A percentile compares a stretch with the other conserved stretches of the same genome.
phyloP scores from a whole-genome alignment of 768 basidiomycete genomes.

The Pleurotus platypus region DNA sequence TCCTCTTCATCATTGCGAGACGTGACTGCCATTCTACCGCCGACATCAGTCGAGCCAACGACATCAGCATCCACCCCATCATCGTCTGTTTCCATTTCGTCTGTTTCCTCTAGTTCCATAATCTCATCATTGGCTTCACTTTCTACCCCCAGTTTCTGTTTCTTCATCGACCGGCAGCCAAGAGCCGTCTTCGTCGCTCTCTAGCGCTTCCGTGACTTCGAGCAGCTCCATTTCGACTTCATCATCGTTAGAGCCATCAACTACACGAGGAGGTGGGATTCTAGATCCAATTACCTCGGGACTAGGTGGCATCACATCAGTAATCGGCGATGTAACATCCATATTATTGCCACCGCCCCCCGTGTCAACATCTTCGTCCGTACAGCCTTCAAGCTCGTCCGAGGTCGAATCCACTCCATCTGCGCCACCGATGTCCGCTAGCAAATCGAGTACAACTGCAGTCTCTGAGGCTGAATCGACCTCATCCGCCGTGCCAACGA shows the following conservation, averaged over 20 bases:
- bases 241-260: not conserved
- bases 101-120: not conserved
- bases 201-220: slow-evolving; percentile 1
- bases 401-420: not conserved
- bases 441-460: not conserved
- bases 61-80: not conserved
- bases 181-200: not conserved
- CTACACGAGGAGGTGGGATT: not conserved
- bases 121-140: not conserved
- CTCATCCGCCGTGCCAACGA: not conserved
- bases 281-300: slow-evolving; percentile 6
- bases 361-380: not conserved
- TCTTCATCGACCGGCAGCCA: not conserved
- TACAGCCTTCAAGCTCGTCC: not conserved
- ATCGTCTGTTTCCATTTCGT: not conserved
- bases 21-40: slow-evolving; percentile 5
- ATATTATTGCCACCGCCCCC: not conserved
- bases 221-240: not conserved
- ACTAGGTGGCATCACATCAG: not conserved
- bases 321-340: not conserved
- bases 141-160: not conserved
- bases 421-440: not conserved
- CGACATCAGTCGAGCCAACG: slow-evolving; percentile 1
- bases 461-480: not conserved
- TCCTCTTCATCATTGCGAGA: not conserved